Conservation (phyloP, 441 rosid genomes). For the Erysimum pusillum region DNA sequence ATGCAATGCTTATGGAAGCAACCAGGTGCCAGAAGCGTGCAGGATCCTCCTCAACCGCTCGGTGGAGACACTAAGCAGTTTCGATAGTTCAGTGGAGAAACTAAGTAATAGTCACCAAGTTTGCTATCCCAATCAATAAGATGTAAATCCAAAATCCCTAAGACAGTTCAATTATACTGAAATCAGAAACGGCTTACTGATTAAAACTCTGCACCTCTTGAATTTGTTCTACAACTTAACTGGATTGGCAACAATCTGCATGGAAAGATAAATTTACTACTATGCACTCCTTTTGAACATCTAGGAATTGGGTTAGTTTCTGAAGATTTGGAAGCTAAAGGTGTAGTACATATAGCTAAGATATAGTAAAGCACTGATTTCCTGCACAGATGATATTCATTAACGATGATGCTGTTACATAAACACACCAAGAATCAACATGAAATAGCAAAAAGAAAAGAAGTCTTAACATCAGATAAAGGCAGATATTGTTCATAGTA, state of each 20-base stretch:
- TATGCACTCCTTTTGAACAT: background rate
- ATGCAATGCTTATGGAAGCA: constrained; percentile 68
- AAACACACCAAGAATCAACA: constrained; percentile 6
- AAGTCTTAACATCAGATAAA: background rate
- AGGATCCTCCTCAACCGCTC: constrained; percentile 34
- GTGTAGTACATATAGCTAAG: background rate
- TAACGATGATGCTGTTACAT: background rate
- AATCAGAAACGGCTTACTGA: constrained; percentile 14
- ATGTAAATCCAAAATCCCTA: constrained; percentile 7
- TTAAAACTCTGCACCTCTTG: background rate
- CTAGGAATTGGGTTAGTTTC: constrained; percentile 12
- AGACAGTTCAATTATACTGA: constrained; percentile 6
- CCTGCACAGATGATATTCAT: background rate
- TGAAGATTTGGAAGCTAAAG: background rate
- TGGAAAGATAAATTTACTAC: background rate
- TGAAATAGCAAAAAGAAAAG: background rate
- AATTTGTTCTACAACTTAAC: constrained; percentile 11
- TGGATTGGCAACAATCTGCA: constrained; percentile 26
- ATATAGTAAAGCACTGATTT: background rate
- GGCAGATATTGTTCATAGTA: constrained; percentile 11
- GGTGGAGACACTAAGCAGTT: constrained; percentile 36
- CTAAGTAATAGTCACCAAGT: constrained; percentile 37
- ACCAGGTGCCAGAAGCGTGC: constrained; percentile 53
- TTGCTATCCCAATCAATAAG: constrained; percentile 38
- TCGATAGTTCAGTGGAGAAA: constrained; percentile 38